Percentiles rank a stretch among this genome's conserved stretches.
phyloP scores from a whole-genome alignment of 1,284 basidiomycete genomes.

The Ustilago sp. region DNA sequence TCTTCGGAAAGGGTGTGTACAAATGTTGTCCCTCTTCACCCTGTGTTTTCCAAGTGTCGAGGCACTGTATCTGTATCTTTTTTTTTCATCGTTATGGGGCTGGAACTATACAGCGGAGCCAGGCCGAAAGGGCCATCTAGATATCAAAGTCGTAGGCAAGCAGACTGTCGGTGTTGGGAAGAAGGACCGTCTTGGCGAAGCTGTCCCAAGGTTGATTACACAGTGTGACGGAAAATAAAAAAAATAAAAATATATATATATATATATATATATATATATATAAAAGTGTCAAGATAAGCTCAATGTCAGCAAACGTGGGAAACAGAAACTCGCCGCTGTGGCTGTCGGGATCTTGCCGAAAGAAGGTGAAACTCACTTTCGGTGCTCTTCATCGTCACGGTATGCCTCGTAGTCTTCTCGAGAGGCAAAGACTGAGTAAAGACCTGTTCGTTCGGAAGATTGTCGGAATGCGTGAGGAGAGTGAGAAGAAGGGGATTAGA shows the following conservation, averaged over 20 bases:
- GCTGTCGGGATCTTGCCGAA: slow-evolving; percentile 12
- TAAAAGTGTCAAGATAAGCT: neutral
- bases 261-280: too few species aligned
- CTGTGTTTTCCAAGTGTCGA: neutral
- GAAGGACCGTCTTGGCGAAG: slow-evolving; percentile 58
- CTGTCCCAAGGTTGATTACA: slow-evolving; percentile 20
- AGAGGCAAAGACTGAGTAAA: slow-evolving; percentile 57
- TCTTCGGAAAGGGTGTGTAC: slow-evolving; percentile 1
- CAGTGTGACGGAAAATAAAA: neutral
- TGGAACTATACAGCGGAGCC: neutral
- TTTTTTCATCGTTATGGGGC: neutral
- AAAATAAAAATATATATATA: too few species aligned
- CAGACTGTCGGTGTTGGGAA: slow-evolving; percentile 59
- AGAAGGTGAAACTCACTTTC: slow-evolving; percentile 48
- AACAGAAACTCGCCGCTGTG: neutral
- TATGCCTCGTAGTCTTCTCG: slow-evolving; percentile 58
- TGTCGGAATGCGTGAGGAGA: slow-evolving; percentile 8
- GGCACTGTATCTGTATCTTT: neutral
- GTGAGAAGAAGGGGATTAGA: neutral
- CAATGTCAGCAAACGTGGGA: slow-evolving; percentile 9
- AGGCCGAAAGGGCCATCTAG: slow-evolving; percentile 1
- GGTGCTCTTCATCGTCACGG: slow-evolving; percentile 63
- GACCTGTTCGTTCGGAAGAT: slow-evolving; percentile 24
- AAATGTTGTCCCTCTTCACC: neutral
- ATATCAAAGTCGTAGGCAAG: slow-evolving; percentile 65